These are phyloP conservation scores for Leishmania amazonensis DNA, from an alignment of 208 protist species.

Conservation along the genomic window DNA sequence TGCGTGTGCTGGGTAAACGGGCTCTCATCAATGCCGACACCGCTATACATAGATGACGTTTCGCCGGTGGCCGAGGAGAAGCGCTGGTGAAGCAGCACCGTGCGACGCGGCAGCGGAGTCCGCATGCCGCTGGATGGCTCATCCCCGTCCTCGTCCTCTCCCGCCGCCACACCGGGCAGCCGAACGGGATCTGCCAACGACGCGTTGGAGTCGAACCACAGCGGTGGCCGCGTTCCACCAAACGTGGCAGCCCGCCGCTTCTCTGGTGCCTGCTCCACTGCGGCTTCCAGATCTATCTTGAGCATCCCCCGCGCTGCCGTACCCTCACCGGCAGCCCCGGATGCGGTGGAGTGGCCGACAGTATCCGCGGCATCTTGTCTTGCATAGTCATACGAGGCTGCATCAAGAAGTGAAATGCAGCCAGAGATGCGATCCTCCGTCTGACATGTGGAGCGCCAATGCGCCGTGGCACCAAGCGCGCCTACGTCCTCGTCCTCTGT, in stretches of 20 bases:
- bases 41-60: slow-evolving; percentile 14
- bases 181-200: slow-evolving; percentile 6
- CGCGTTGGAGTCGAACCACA: slow-evolving; percentile 18
- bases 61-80: slow-evolving; percentile 28
- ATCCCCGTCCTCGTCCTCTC: slow-evolving; percentile 21
- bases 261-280: slow-evolving; percentile 9
- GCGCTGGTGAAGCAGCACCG: slow-evolving; percentile 33
- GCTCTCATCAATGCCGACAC: slow-evolving; percentile 15
- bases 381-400: background rate
- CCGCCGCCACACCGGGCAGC: background rate
- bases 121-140: slow-evolving; percentile 30
- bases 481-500: slow-evolving; percentile 19
- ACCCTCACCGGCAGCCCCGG: background rate
- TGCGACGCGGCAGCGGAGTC: slow-evolving; percentile 31
- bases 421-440: slow-evolving; percentile 18
- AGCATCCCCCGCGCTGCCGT: slow-evolving; percentile 16
- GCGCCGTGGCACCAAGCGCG: slow-evolving; percentile 13
- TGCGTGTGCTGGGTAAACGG: slow-evolving; percentile 24
- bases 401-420: background rate
- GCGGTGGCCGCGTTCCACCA: slow-evolving; percentile 12
- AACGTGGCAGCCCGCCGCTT: slow-evolving; percentile 26
- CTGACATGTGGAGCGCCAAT: slow-evolving; percentile 32
- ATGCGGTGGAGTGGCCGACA: background rate
- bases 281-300: slow-evolving; percentile 23
- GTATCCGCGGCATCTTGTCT: background rate